Conservation (phyloP, 805 yeast species). For the Candida easanensis region DNA sequence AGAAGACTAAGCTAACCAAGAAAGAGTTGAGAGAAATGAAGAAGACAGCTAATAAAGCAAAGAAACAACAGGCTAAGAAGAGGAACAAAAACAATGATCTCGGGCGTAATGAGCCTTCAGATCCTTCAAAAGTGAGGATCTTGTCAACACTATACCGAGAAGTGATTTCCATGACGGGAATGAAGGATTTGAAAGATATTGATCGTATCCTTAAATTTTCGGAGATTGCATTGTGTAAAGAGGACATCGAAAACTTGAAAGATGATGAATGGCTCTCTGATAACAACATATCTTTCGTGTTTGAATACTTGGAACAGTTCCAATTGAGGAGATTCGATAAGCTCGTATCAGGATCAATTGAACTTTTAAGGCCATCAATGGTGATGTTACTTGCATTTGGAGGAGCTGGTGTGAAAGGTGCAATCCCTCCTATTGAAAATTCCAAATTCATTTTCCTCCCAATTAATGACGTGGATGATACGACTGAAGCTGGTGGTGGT, state of each 20-base stretch:
- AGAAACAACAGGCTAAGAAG: slow-evolving; percentile 3
- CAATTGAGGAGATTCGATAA: slow-evolving; percentile 27
- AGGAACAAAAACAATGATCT: slow-evolving; percentile 8
- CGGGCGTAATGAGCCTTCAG: slow-evolving; percentile 18
- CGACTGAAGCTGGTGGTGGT: slow-evolving; percentile 60
- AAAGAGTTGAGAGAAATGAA: slow-evolving; percentile 8
- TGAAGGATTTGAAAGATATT: slow-evolving; percentile 10
- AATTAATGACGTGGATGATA: slow-evolving; percentile 60
- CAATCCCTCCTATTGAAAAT: slow-evolving; percentile 42
- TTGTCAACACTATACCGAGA: slow-evolving; percentile 18
- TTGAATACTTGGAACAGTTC: slow-evolving; percentile 48
- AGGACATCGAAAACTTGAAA: slow-evolving; percentile 54
- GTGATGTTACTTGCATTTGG: slow-evolving; percentile 57
- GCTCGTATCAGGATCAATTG: slow-evolving; percentile 31
- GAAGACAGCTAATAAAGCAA: slow-evolving; percentile 11
- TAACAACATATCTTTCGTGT: slow-evolving; percentile 61
- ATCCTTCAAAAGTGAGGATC: slow-evolving; percentile 15
- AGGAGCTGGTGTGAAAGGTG: slow-evolving; percentile 40
- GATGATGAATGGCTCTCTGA: slow-evolving; percentile 77
- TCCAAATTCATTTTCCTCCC: slow-evolving; percentile 62
- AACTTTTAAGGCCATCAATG: slow-evolving; percentile 57
- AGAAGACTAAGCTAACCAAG: slow-evolving; percentile 6
- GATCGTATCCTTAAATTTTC: slow-evolving; percentile 43
- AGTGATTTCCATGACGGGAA: slow-evolving; percentile 11
- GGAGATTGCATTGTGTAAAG: slow-evolving; percentile 55